phyloP scores from a whole-genome alignment of 306 rosid species.

The Hippophae rhamnoides region DNA sequence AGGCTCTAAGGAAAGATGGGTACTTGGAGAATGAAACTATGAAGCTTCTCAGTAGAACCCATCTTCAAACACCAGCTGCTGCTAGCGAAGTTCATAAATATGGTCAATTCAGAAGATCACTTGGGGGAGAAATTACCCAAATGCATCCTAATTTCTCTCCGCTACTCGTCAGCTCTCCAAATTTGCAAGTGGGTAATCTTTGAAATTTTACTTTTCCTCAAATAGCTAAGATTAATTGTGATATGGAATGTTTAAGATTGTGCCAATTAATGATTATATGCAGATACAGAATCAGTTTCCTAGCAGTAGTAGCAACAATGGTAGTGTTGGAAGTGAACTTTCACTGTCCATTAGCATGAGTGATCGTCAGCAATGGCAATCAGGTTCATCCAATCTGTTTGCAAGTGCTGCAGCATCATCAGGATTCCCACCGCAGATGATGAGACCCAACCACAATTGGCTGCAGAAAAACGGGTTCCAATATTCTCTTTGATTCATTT shows the following conservation, averaged over 20 bases:
- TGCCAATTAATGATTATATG: not conserved
- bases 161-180: constrained; percentile 29
- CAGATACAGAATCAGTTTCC: constrained; percentile 31
- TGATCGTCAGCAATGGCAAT: constrained; percentile 41
- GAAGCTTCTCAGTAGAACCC: constrained; percentile 27
- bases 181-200: constrained; percentile 39
- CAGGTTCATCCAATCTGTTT: constrained; percentile 40
- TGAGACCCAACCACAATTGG: constrained; percentile 29
- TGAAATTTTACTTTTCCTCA: too few relatives aligned
- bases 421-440: constrained; percentile 88
- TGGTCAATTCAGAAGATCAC: constrained; percentile 28
- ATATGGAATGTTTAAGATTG: too few relatives aligned
- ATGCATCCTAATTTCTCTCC: constrained; percentile 33
- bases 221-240: too few relatives aligned
- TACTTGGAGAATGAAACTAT: constrained; percentile 28
- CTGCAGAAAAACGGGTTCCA: constrained; percentile 54
- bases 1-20: constrained; percentile 15
- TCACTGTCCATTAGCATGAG: constrained; percentile 32
- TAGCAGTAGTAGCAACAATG: constrained; percentile 43
- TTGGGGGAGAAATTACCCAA: constrained; percentile 24
- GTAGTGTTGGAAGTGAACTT: constrained; percentile 54
- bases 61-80: constrained; percentile 35
- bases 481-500: not conserved
- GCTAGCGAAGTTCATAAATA: constrained; percentile 46
- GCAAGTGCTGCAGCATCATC: constrained; percentile 99